Conservation (phyloP, 805 yeast genomes). For the Ascoidea asiatica region DNA sequence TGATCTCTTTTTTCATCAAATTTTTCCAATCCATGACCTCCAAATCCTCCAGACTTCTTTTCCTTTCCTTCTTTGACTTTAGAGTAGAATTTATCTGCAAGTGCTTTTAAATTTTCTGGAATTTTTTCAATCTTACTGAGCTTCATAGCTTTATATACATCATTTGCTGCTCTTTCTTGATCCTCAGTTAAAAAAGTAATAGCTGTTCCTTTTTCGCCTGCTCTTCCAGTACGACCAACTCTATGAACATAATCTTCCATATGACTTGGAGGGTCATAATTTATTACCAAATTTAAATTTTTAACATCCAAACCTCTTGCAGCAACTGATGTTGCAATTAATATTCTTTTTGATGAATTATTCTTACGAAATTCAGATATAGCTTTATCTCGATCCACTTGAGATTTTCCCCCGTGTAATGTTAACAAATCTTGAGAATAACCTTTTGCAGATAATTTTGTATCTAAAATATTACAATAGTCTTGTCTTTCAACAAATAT, state of each 20-base stretch:
- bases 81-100: slow-evolving; percentile 41
- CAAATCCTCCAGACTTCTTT: slow-evolving; percentile 66
- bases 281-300: slow-evolving; percentile 64
- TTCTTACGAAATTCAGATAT: slow-evolving; percentile 57
- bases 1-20: slow-evolving; percentile 49
- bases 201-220: slow-evolving; percentile 66
- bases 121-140: slow-evolving; percentile 28
- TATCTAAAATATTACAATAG: slow-evolving; percentile 61
- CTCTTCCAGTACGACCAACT: slow-evolving; percentile 93
- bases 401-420: slow-evolving; percentile 89
- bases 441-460: slow-evolving; percentile 36
- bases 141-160: slow-evolving; percentile 55
- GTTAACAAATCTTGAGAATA: slow-evolving; percentile 37
- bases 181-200: slow-evolving; percentile 53
- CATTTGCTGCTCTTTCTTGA: slow-evolving; percentile 54
- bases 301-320: slow-evolving; percentile 95
- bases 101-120: slow-evolving; percentile 28
- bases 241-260: slow-evolving; percentile 94
- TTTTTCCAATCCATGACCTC: slow-evolving; percentile 83
- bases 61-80: slow-evolving; percentile 57
- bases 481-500: slow-evolving; percentile 84
- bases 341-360: slow-evolving; percentile 32
- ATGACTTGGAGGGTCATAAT: slow-evolving; percentile 74
- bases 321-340: slow-evolving; percentile 88
- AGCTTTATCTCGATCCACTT: slow-evolving; percentile 65